Conservation (phyloP, 352 stramenopile species). For the Phytophthora sansomeana region DNA sequence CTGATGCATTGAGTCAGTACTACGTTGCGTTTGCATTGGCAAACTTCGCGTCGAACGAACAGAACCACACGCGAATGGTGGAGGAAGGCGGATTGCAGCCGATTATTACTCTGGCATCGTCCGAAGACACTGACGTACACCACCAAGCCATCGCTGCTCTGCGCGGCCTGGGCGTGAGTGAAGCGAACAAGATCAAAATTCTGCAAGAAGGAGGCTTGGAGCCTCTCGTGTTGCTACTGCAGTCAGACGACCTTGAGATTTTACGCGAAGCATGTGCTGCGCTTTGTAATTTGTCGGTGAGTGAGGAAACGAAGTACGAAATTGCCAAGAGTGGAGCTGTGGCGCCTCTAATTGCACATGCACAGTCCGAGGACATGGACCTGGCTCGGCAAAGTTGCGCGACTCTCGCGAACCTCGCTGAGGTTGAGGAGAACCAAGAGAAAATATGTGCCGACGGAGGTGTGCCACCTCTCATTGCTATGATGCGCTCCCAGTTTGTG, state of each 20-base stretch:
- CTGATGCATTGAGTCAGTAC: slow-evolving; percentile 94
- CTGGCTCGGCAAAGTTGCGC: slow-evolving; percentile 92
- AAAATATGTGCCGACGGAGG: slow-evolving; percentile 94
- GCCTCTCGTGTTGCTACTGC: slow-evolving; percentile 91
- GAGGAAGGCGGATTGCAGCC: slow-evolving; percentile 96
- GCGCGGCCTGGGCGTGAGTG: slow-evolving; percentile 91
- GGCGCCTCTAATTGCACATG: slow-evolving; percentile 89
- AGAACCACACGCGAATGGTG: slow-evolving; percentile 94
- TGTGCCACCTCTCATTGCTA: slow-evolving; percentile 91
- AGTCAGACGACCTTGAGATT: slow-evolving; percentile 93
- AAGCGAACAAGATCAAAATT: slow-evolving; percentile 96
- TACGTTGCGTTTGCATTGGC: slow-evolving; percentile 96
- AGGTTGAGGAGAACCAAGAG: slow-evolving; percentile 96
- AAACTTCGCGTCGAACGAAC: slow-evolving; percentile 94
- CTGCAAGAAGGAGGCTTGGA: slow-evolving; percentile 96
- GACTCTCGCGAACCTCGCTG: slow-evolving; percentile 95
- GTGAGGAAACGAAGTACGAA: slow-evolving; percentile 98
- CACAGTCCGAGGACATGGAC: slow-evolving; percentile 94
- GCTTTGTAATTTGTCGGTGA: slow-evolving; percentile 95
- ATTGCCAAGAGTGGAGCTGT: slow-evolving; percentile 95
- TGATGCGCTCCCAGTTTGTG: slow-evolving; percentile 96
- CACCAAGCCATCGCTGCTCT: slow-evolving; percentile 95
- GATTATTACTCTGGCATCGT: slow-evolving; percentile 94
- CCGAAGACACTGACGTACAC: slow-evolving; percentile 93
- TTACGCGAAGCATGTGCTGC: slow-evolving; percentile 94